Evolutionary conservation across 164 flowering plant genomes (phyloP).

Genomic region (Santalum album): DNA sequence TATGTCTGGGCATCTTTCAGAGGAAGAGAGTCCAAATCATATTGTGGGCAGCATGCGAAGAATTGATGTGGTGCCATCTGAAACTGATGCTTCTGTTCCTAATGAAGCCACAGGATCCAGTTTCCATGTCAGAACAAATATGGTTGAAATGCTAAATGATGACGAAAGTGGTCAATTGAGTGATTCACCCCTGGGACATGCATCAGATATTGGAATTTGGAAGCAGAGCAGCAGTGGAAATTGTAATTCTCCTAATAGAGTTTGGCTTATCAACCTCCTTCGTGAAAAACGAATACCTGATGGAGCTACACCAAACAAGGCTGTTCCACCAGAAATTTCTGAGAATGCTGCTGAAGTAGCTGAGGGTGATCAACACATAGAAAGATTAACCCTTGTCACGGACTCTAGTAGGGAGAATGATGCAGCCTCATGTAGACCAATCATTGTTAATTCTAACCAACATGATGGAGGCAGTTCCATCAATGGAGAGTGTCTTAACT

Average conservation of each 20-base stretch:
- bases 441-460: too few relatives aligned
- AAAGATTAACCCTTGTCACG: background rate
- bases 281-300: slow-evolving; percentile 7
- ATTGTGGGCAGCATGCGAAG: slow-evolving; percentile 4
- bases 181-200: background rate
- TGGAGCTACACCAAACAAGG: slow-evolving; percentile 3
- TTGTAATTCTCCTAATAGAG: slow-evolving; percentile 1
- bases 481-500: too few relatives aligned
- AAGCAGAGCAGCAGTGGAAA: background rate
- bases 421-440: too few relatives aligned
- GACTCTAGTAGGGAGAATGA: slow-evolving; percentile 1
- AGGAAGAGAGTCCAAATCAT: slow-evolving; percentile 3
- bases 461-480: too few relatives aligned
- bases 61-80: slow-evolving; percentile 7
- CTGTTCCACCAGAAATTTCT: slow-evolving; percentile 1
- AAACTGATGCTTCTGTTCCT: slow-evolving; percentile 3
- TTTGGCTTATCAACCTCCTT: slow-evolving; percentile 2
- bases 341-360: slow-evolving; percentile 10
- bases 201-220: background rate
- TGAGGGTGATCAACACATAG: slow-evolving; percentile 2
- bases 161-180: background rate
- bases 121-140: background rate
- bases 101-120: slow-evolving; percentile 1
- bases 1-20: slow-evolving; percentile 12
- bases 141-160: background rate